phyloP scores from a whole-genome alignment of 495 filamentous ascomycete genomes.

The Aspergillus campestris region DNA sequence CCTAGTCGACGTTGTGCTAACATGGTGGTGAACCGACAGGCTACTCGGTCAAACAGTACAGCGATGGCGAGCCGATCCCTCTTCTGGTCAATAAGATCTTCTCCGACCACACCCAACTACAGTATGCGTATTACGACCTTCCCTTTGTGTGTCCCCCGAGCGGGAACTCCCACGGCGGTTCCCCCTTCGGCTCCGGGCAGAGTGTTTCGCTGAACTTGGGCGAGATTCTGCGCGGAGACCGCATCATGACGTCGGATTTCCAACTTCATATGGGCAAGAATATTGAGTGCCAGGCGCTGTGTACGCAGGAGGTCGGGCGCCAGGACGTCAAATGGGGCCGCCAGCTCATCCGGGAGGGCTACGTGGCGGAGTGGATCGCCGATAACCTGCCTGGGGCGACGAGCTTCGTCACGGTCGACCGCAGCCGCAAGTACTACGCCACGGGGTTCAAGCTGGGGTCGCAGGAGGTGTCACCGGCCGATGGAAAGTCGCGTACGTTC shows the following conservation, averaged over 20 bases:
- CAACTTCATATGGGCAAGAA: slow-evolving; percentile 76
- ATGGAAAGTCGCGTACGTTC: slow-evolving; percentile 59
- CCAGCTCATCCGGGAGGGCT: slow-evolving; percentile 71
- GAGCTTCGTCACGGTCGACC: slow-evolving; percentile 86
- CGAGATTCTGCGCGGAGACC: slow-evolving; percentile 84
- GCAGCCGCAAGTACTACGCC: slow-evolving; percentile 83
- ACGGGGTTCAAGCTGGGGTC: slow-evolving; percentile 92
- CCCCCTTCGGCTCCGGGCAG: slow-evolving; percentile 68
- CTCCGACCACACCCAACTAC: slow-evolving; percentile 83
- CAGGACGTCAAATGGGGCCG: slow-evolving; percentile 61
- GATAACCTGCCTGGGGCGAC: slow-evolving; percentile 92
- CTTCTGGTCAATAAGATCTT: slow-evolving; percentile 94
- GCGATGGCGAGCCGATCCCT: slow-evolving; percentile 70
- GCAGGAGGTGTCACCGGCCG: slow-evolving; percentile 53
- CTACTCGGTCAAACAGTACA: slow-evolving; percentile 74
- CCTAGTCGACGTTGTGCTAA: slow-evolving; percentile 13
- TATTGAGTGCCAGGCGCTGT: slow-evolving; percentile 67
- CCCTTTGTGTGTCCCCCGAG: slow-evolving; percentile 86
- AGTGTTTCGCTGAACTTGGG: slow-evolving; percentile 85
- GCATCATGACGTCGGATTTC: slow-evolving; percentile 85
- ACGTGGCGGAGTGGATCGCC: slow-evolving; percentile 92
- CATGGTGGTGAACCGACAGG: slow-evolving; percentile 30
- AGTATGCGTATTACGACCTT: slow-evolving; percentile 90
- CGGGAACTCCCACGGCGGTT: slow-evolving; percentile 57
- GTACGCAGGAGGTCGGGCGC: slow-evolving; percentile 55